These are phyloP conservation scores for Hypoxylon crocopeplum DNA, from an alignment of 495 filamentous ascomycete species.

Conservation along the genomic window DNA sequence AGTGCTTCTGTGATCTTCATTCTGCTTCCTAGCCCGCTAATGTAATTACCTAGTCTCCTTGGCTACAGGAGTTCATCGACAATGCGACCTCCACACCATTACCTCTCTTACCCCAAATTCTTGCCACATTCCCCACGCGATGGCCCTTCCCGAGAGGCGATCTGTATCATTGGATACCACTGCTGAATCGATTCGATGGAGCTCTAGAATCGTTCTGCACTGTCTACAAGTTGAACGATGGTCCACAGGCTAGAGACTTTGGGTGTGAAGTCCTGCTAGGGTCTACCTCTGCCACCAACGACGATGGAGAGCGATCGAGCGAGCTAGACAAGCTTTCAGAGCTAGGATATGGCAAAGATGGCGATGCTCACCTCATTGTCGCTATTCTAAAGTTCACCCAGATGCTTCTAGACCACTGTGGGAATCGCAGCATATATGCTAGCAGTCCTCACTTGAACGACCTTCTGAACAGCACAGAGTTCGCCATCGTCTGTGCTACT, in stretches of 20 bases:
- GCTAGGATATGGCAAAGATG: constrained; percentile 71
- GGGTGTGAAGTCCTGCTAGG: constrained; percentile 64
- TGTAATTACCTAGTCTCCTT: constrained; percentile 73
- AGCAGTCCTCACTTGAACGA: constrained; percentile 87
- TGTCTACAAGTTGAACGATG: constrained; percentile 80
- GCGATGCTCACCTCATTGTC: constrained; percentile 80
- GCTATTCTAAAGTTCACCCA: constrained; percentile 82
- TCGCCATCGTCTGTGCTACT: constrained; percentile 74
- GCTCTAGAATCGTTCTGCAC: constrained; percentile 82
- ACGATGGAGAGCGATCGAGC: constrained; percentile 48
- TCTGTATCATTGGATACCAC: constrained; percentile 96
- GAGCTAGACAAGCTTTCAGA: constrained; percentile 56
- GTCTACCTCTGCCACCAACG: constrained; percentile 47
- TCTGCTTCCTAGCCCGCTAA: constrained; percentile 42
- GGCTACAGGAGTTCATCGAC: constrained; percentile 77
- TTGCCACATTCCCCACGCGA: constrained; percentile 79
- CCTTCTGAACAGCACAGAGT: constrained; percentile 84
- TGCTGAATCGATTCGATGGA: constrained; percentile 92
- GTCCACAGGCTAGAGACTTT: constrained; percentile 81
- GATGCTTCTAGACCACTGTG: constrained; percentile 90
- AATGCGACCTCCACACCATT: constrained; percentile 72
- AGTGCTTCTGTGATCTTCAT: constrained; percentile 46
- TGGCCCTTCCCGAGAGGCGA: constrained; percentile 99
- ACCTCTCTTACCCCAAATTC: constrained; percentile 75
- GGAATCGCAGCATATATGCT: constrained; percentile 93